phyloP scores from a whole-genome alignment of 2,329 filamentous ascomycete species.

The Leptographium wingfieldii region DNA sequence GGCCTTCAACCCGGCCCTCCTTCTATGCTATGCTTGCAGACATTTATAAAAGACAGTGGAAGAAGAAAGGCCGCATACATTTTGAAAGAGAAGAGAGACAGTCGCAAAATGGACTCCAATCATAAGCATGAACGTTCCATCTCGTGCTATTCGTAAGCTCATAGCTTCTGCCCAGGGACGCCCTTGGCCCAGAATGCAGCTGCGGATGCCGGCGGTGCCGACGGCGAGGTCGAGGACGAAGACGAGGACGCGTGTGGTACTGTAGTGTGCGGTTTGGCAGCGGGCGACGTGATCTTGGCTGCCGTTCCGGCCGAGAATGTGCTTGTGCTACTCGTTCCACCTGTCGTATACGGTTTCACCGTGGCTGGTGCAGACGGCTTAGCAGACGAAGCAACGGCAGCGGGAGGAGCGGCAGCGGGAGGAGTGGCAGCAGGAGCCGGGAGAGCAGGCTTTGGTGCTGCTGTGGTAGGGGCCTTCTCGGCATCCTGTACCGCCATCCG shows the following conservation, averaged over 20 bases:
- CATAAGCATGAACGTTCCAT: background rate
- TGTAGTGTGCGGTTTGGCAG: background rate
- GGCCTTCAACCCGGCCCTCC: background rate
- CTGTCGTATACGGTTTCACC: background rate
- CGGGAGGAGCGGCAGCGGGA: background rate
- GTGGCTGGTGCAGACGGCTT: background rate
- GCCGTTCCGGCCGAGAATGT: background rate
- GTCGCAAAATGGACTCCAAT: background rate
- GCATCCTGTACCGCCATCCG: conserved; percentile 26
- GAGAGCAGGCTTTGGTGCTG: background rate
- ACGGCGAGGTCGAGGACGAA: background rate
- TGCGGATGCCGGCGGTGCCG: background rate
- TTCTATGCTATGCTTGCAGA: background rate
- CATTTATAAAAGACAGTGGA: background rate
- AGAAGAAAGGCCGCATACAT: background rate
- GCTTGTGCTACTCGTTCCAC: background rate
- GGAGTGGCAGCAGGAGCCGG: background rate
- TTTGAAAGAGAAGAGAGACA: background rate
- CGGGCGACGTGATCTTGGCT: background rate
- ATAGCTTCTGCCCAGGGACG: background rate
- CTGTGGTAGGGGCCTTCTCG: conserved; percentile 1
- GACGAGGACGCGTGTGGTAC: background rate
- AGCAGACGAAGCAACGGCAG: background rate
- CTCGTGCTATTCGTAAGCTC: background rate
- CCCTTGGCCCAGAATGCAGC: background rate